Evolutionary conservation across 495 filamentous ascomycete genomes (phyloP).

Genomic region (Entonaema liquescens): DNA sequence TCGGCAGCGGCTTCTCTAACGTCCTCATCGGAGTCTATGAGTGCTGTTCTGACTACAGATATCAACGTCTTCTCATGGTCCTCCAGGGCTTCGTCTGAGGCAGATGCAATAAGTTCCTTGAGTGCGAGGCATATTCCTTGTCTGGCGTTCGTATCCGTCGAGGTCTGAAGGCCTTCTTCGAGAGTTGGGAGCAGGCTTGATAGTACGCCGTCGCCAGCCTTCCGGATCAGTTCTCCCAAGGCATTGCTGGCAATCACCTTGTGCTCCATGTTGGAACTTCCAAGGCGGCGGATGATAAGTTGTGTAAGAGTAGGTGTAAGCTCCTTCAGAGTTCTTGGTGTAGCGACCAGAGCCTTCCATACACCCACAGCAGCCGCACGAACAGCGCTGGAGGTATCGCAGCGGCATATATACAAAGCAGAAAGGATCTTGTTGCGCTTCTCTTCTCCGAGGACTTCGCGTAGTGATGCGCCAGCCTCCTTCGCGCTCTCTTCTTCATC

Average conservation of each 20-base stretch:
- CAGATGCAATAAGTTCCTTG: slow-evolving; percentile 91
- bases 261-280: slow-evolving; percentile 96
- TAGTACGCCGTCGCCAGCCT: slow-evolving; percentile 92
- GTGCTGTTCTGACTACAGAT: slow-evolving; percentile 89
- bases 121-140: slow-evolving; percentile 98
- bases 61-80: slow-evolving; percentile 96
- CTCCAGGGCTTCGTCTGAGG: slow-evolving; percentile 86
- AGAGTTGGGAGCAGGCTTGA: slow-evolving; percentile 88
- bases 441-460: slow-evolving; percentile 94
- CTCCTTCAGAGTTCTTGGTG: slow-evolving; percentile 91
- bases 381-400: slow-evolving; percentile 93
- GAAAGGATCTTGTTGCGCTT: slow-evolving; percentile 95
- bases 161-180: slow-evolving; percentile 88
- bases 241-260: slow-evolving; percentile 98
- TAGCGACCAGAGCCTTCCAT: slow-evolving; percentile 96
- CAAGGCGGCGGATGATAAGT: slow-evolving; percentile 91
- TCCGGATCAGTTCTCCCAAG: slow-evolving; percentile 93
- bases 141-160: slow-evolving; percentile 90
- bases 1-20: slow-evolving; percentile 96
- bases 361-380: slow-evolving; percentile 89
- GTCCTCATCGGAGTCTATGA: slow-evolving; percentile 87
- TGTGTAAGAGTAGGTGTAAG: slow-evolving; percentile 93
- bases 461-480: slow-evolving; percentile 87
- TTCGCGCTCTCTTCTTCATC: slow-evolving; percentile 74
- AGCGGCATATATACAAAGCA: slow-evolving; percentile 94